Conservation (phyloP, 257 asterid genomes). For the Przewalskia tangutica region DNA sequence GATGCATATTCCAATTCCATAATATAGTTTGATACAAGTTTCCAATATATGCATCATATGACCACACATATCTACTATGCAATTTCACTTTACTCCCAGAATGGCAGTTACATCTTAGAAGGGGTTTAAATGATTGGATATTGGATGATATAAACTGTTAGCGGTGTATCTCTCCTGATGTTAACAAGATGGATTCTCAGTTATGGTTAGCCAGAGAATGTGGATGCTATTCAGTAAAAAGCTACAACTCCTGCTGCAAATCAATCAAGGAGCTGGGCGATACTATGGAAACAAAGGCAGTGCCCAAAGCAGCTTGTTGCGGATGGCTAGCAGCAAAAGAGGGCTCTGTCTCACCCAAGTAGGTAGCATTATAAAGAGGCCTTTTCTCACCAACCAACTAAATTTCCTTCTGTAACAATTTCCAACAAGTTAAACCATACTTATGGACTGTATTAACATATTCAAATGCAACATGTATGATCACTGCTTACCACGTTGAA, state of each 20-base stretch:
- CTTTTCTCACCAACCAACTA: background rate
- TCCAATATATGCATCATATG: background rate
- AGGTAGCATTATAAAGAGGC: background rate
- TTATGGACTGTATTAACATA: background rate
- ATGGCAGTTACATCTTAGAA: background rate
- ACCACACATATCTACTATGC: background rate
- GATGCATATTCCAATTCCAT: background rate
- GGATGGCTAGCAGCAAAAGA: background rate
- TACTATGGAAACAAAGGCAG: background rate
- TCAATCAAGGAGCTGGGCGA: background rate
- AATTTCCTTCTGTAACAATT: background rate
- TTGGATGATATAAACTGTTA: background rate
- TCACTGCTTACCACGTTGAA: background rate
- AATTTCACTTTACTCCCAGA: background rate
- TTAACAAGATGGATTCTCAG: background rate
- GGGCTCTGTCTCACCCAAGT: background rate
- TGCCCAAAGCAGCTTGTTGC: background rate
- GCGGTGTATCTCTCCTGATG: background rate
- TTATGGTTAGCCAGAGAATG: background rate
- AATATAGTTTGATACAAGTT: background rate
- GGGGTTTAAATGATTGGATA: background rate
- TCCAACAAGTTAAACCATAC: background rate
- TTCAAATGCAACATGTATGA: background rate
- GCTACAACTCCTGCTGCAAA: background rate
- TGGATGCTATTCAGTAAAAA: background rate